These are phyloP conservation scores for Microstroma glucosiphilum DNA, from an alignment of 1,284 basidiomycete genomes.

Conservation along the genomic window DNA sequence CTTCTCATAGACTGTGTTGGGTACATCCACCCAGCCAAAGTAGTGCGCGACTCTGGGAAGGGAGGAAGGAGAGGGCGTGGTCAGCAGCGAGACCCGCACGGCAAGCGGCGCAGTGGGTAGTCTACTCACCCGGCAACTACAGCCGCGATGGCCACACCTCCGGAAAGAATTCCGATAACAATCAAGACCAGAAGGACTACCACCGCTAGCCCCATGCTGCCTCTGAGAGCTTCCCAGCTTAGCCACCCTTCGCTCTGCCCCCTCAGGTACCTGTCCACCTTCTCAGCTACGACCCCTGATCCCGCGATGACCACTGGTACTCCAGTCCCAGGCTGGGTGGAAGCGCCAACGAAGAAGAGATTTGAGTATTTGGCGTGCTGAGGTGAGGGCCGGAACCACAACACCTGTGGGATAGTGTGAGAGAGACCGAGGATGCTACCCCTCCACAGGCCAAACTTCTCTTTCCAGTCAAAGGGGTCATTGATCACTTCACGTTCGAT, in stretches of 20 bases:
- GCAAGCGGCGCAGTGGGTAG: too few relatives aligned
- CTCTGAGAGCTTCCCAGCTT: constrained; percentile 23
- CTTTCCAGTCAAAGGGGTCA: constrained; percentile 52
- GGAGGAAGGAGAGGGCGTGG: constrained; percentile 7
- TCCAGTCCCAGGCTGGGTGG: constrained; percentile 52
- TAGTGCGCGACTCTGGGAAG: constrained; percentile 10
- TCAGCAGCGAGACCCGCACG: not conserved
- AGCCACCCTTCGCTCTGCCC: constrained; percentile 22
- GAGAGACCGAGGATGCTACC: constrained; percentile 52
- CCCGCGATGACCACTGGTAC: constrained; percentile 43
- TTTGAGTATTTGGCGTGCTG: constrained; percentile 32
- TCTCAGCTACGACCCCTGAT: constrained; percentile 31
- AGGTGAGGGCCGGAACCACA: constrained; percentile 15
- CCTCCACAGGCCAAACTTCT: constrained; percentile 52
- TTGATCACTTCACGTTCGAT: constrained; percentile 38
- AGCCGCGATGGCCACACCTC: not conserved
- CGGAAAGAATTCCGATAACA: not conserved
- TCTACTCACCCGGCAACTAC: not conserved
- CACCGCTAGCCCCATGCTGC: constrained; percentile 18
- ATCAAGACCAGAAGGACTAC: not conserved
- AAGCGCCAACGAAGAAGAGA: constrained; percentile 52
- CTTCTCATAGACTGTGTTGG: constrained; percentile 16
- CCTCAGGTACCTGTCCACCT: constrained; percentile 23
- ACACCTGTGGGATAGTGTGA: constrained; percentile 49
- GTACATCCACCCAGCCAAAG: constrained; percentile 20